Evolutionary conservation across 2,329 filamentous ascomycete genomes (phyloP), one percentile per base, ranked within the genome.

Genomic region (Chaetomiaceae sp.): DNA sequence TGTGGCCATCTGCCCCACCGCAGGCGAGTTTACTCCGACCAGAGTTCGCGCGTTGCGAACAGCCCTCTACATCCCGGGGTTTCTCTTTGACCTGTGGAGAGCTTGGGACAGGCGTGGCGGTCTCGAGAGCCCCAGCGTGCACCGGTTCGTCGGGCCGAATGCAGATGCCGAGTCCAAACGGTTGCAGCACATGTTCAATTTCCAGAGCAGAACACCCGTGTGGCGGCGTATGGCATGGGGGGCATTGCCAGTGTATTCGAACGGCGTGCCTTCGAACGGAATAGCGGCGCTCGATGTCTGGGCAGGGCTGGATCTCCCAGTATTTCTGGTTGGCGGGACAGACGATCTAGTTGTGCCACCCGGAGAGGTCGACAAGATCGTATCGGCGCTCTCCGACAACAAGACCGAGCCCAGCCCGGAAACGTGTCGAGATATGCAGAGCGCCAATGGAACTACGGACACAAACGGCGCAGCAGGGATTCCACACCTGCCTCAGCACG

Each of bases 171-270:
- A 88, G 61, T 79, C 85, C 1, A 84, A 82, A 63, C 75, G 77
- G 51, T 74, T 90, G 32, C 89, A 92, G 66, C 69, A 86, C 52
- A 79, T 79, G 3, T 92, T 85, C 71, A 97, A 97, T 66, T 78
- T 80, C 54, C 90, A 96, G 66, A 96, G 89, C 58, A 82, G 79
- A 59, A 94, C 90, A 0, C 78, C 86, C 0, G 88, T 94, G 0
- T 96, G 89, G 79, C 82, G 87, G 59, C 82, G 90, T 34, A 90
- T 95, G 83, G 84, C 85, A 0, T 83, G 78, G 67, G 89, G 90
- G 0, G 76, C 78, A 46, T 74, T 94, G 21, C 86, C 89, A 0
- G 70, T 67, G 0, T 86, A 85, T 53, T 67, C 75, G 3, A 65
- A 75, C 7, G 80, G 78, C 1, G 67, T 75, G 23, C 69, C 81